phyloP scores from a whole-genome alignment of 2,329 filamentous ascomycete genomes.

The Bipolaris bicolor region DNA sequence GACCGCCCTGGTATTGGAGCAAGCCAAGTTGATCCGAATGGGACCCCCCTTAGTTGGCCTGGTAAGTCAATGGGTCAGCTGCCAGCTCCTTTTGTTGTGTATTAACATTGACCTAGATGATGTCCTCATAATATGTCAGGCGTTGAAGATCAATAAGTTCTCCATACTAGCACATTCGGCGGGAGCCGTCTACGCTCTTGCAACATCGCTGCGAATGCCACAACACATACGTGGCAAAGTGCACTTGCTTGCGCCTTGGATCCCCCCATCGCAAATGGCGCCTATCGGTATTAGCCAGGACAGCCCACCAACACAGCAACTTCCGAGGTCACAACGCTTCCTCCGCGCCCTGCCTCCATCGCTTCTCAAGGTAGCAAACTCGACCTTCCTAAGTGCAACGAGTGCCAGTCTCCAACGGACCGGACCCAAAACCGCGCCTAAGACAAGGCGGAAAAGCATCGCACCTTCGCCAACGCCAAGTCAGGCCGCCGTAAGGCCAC shows the following conservation, averaged over 20 bases:
- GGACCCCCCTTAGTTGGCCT: constrained; percentile 91
- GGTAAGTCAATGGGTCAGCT: constrained; percentile 60
- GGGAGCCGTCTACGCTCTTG: constrained; percentile 95
- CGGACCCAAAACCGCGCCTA: constrained; percentile 60
- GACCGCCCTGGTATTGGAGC: constrained; percentile 94
- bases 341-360: constrained; percentile 88
- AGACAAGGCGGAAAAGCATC: constrained; percentile 41
- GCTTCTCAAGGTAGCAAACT: constrained; percentile 91
- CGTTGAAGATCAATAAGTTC: constrained; percentile 91
- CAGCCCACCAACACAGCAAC: constrained; percentile 78
- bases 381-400: constrained; percentile 91
- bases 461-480: constrained; percentile 25
- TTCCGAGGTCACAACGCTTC: constrained; percentile 90
- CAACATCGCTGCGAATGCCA: constrained; percentile 92
- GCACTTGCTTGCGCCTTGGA: constrained; percentile 94
- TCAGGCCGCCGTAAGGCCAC: constrained; percentile 19
- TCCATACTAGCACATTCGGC: constrained; percentile 95
- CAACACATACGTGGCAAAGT: constrained; percentile 94
- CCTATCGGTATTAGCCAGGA: constrained; percentile 68
- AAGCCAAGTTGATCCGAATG: constrained; percentile 83
- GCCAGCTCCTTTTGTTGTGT: constrained; percentile 47
- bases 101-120: constrained; percentile 62
- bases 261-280: constrained; percentile 73
- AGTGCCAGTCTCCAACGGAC: constrained; percentile 73
- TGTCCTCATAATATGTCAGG: constrained; percentile 90